phyloP scores from a whole-genome alignment of 2,329 filamentous ascomycete species.

The Lecanoromycetidae sp. region DNA sequence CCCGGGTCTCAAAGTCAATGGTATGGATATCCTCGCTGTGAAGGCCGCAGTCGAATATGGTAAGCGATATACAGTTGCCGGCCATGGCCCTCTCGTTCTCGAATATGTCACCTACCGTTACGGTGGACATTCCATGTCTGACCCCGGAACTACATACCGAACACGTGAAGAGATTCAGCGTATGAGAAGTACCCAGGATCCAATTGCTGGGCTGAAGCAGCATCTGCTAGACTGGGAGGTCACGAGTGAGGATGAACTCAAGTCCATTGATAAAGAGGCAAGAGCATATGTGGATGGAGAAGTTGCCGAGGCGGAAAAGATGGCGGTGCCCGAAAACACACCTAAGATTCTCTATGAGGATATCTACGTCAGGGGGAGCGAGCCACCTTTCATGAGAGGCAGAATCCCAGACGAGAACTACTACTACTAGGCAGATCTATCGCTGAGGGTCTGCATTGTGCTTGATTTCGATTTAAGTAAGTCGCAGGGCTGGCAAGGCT shows the following conservation, averaged over 20 bases:
- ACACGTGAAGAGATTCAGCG: conserved; percentile 99
- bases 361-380: conserved; percentile 80
- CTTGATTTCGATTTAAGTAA: too few relatives aligned
- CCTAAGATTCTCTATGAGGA: conserved; percentile 86
- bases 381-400: conserved; percentile 79
- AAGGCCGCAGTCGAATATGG: conserved; percentile 92
- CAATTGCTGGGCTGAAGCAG: conserved; percentile 94
- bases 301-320: conserved; percentile 80
- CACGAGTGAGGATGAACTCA: conserved; percentile 85
- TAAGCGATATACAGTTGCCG: conserved; percentile 70
- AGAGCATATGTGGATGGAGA: conserved; percentile 75
- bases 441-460: too few relatives aligned
- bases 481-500: too few relatives aligned
- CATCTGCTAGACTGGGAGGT: conserved; percentile 95
- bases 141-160: conserved; percentile 97
- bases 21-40: conserved; percentile 96
- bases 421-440: conserved; percentile 54
- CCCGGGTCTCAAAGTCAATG: conserved; percentile 97
- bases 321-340: conserved; percentile 66
- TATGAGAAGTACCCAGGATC: conserved; percentile 98
- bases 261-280: conserved; percentile 89
- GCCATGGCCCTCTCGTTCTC: conserved; percentile 87
- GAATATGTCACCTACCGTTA: conserved; percentile 99
- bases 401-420: conserved; percentile 86
- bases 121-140: conserved; percentile 99